Evolutionary conservation across 352 stramenopile species (phyloP), one percentile per base, ranked within the genome.

Genomic region (Aphanomyces stellatus): DNA sequence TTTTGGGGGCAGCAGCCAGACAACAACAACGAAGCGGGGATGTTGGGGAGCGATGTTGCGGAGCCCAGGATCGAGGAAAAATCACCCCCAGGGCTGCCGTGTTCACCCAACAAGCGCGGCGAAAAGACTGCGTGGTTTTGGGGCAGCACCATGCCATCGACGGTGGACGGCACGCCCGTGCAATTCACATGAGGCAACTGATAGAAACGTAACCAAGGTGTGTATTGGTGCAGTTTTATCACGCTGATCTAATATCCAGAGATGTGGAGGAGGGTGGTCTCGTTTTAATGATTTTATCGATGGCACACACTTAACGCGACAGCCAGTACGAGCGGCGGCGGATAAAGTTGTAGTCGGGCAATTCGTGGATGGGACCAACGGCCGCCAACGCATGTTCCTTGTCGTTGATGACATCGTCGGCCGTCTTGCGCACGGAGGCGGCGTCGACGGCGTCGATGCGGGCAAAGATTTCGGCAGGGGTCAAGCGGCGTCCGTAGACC

Each of bases 301-400:
- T 65, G 70, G 70, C 61, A 48, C 70, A 22, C 77, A 49, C 71
- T 82, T 90, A 96, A 87, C 92, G 93, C 78, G 86, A 85, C 74
- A 98, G 78, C 96, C 96, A 99, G 94, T 98, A 99, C 62, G 96
- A 98, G 75, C 98, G 90, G 78, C 96, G 88, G 80, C 97, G 92
- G 81, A 99, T 98, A 82, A 98, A 99, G 80, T 98, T 99, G 92
- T 99, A 99, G 80, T 99, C 96, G 42, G 97, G 97, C 75, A 99
- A 82, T 76, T 99, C 96, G 80, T 99, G 88, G 73, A 99, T 97
- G 66, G 96, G 96, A 53, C 97, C 97, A 24, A 99, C 90, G 53
- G 96, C 97, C 37, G 97, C 95, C 48, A 99, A 82, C 34, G 97
- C 97, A 87, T 99, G 95, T 74, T 99, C 97, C 86, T 99, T 96